Evolutionary conservation across 179 eudicot species (phyloP).

Genomic region (Beta macrorhiza): DNA sequence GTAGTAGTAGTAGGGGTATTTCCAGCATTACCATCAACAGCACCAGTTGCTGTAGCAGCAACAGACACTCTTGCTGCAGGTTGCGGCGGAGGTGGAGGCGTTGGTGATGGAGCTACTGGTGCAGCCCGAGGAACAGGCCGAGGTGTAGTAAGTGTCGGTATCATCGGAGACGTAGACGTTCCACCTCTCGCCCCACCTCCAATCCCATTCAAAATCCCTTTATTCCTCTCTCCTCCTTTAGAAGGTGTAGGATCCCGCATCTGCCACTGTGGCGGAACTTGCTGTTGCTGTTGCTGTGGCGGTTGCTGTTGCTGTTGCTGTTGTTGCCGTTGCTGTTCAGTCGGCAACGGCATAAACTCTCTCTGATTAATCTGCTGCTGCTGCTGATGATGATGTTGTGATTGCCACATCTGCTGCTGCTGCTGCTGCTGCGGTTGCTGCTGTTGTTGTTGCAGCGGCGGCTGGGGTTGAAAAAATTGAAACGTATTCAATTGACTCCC

Average conservation of each 20-base stretch:
- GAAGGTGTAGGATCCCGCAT: conserved; percentile 33
- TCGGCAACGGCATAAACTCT: conserved; percentile 28
- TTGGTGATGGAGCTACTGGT: not conserved
- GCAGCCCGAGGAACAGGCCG: not conserved
- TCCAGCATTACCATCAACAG: conserved; percentile 2
- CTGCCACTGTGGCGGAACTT: conserved; percentile 36
- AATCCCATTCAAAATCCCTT: conserved; percentile 17
- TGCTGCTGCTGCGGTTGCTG: not conserved
- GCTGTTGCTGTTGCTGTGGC: conserved; percentile 14
- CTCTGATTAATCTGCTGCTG: conserved; percentile 4
- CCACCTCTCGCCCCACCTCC: conserved; percentile 11
- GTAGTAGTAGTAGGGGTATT: not conserved
- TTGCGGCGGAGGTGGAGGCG: not conserved
- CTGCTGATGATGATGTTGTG: not conserved
- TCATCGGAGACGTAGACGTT: not conserved
- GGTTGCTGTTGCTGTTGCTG: not conserved
- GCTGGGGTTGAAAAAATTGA: conserved; percentile 41
- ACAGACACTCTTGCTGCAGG: not conserved
- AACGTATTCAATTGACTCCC: conserved; percentile 36
- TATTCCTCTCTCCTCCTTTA: conserved; percentile 22
- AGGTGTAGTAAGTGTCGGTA: not conserved
- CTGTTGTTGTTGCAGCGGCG: conserved; percentile 18
- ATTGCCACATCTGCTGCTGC: not conserved
- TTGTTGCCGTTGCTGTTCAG: not conserved
- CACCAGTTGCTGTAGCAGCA: conserved; percentile 4